Conservation (phyloP, 495 filamentous ascomycete genomes). For the Pyrenopolyporus hunteri region DNA sequence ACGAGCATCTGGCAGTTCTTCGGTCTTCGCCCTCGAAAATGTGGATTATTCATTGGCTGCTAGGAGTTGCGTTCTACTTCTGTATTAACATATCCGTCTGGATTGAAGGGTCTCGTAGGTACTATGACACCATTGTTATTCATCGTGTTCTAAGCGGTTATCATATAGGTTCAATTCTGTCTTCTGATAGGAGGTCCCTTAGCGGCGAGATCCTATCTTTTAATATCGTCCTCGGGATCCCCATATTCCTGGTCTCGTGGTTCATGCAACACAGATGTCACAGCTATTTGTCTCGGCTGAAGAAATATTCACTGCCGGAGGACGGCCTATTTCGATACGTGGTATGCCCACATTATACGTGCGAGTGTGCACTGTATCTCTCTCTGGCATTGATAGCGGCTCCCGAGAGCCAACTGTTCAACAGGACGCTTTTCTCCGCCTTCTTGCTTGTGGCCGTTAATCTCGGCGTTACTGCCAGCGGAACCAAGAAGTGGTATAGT, state of each 20-base stretch:
- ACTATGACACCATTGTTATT: neutral
- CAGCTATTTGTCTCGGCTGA: slow-evolving; percentile 75
- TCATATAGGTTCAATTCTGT: slow-evolving; percentile 31
- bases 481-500: slow-evolving; percentile 80
- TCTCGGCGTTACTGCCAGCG: slow-evolving; percentile 79
- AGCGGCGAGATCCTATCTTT: slow-evolving; percentile 56
- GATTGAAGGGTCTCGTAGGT: slow-evolving; percentile 82
- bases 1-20: slow-evolving; percentile 69
- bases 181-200: slow-evolving; percentile 30
- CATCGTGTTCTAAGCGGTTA: slow-evolving; percentile 24
- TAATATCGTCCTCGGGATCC: slow-evolving; percentile 65
- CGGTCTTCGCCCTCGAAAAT: slow-evolving; percentile 72
- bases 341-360: slow-evolving; percentile 90
- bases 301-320: slow-evolving; percentile 81
- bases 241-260: slow-evolving; percentile 76
- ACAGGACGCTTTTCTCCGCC: slow-evolving; percentile 74
- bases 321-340: slow-evolving; percentile 68
- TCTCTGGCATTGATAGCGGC: slow-evolving; percentile 77
- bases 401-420: slow-evolving; percentile 64
- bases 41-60: slow-evolving; percentile 81
- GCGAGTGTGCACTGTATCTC: slow-evolving; percentile 84
- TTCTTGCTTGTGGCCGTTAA: slow-evolving; percentile 78
- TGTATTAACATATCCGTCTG: slow-evolving; percentile 75
- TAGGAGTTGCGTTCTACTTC: slow-evolving; percentile 81
- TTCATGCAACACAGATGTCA: slow-evolving; percentile 83